These are phyloP conservation scores for Paraphysoderma sedebokerense DNA, from an alignment of 371 early-diverging fungal species.

Conservation along the genomic window DNA sequence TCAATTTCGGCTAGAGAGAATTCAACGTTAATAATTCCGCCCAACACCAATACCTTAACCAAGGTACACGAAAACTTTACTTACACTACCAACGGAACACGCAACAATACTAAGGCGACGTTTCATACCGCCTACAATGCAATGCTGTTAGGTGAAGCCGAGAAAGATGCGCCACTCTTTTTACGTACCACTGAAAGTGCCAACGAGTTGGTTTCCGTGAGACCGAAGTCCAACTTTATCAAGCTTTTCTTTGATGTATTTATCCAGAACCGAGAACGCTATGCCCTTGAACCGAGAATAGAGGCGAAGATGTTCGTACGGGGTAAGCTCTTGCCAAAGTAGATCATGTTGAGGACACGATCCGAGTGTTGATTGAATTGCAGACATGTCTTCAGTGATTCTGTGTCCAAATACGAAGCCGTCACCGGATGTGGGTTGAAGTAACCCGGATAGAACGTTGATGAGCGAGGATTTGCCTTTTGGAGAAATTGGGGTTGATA, in stretches of 20 bases:
- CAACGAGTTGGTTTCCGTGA: background rate
- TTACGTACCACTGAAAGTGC: background rate
- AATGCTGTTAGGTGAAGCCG: no score
- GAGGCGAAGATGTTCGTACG: background rate
- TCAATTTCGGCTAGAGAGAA: background rate
- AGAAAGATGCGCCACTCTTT: no score
- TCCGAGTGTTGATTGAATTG: conserved; percentile 14
- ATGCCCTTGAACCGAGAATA: background rate
- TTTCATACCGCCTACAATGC: conserved; percentile 1
- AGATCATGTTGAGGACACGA: conserved; percentile 24
- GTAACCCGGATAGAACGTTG: conserved; percentile 2
- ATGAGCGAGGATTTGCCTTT: conserved; percentile 3
- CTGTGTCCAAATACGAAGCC: conserved; percentile 2
- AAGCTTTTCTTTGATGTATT: background rate
- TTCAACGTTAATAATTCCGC: no score
- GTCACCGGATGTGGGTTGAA: conserved; percentile 1
- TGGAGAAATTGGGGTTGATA: background rate
- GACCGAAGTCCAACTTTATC: background rate
- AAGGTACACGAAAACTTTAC: no score
- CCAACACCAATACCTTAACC: no score
- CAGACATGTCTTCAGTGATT: conserved; percentile 4
- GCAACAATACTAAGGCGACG: conserved; percentile 2
- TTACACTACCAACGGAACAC: background rate
- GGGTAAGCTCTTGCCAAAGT: conserved; percentile 14
- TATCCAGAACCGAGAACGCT: background rate